Base-by-base conservation (phyloP, 1,139 yeast genomes). In the Saccharomyces hybrid region DNA sequence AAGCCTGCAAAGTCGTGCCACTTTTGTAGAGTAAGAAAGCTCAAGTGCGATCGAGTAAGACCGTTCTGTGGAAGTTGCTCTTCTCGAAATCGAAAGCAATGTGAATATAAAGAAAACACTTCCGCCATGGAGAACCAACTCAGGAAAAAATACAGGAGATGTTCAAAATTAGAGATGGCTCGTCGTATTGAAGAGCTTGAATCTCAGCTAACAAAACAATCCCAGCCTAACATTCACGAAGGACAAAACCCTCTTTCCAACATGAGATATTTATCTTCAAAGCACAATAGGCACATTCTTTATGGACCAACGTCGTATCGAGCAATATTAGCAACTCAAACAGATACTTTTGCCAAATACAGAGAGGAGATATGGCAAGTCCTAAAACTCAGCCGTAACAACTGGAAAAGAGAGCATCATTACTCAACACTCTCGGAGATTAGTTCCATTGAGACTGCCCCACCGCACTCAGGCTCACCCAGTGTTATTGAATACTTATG, bases 281-380 rank as follows among this genome's bases (percentile, higher is more conserved):
- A 51, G 26, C 47, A 38, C 38, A 41, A 48, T 14, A 48, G 53
- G 14, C 50, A 46, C 20, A 47, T 51, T 16, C 27, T 38, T 4
- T 51, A 48, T 23, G 53, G 53, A 3, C 26, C 53, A 11, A 51
- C 53, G 7, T 51, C 53, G 5, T 51, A 46, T 41, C 51, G 53
- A 13, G 41, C 41, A n/a, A 32, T 32, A 32, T n/a, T 32, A 27
- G 46, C 51, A 4, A 34, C 26, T 3, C 27, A 27, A 31, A 51
- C 27, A 8, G 13, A 46, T 7, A 27, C 50, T 23, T 38, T 51
- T 31, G 25, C n/a, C n/a, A 32, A 48, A 14, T 48, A 47, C 14
- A 29, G 32, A 14, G 51, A 26, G 13, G 46, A 16, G 29, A 32
- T 51, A 11, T 51, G 53, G 53, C 27, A 51, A 9, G 48, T 23